A percentile compares a stretch with the other conserved stretches of the same genome.
phyloP scores from a whole-genome alignment of 306 rosid genomes.

The Pueraria montana region DNA sequence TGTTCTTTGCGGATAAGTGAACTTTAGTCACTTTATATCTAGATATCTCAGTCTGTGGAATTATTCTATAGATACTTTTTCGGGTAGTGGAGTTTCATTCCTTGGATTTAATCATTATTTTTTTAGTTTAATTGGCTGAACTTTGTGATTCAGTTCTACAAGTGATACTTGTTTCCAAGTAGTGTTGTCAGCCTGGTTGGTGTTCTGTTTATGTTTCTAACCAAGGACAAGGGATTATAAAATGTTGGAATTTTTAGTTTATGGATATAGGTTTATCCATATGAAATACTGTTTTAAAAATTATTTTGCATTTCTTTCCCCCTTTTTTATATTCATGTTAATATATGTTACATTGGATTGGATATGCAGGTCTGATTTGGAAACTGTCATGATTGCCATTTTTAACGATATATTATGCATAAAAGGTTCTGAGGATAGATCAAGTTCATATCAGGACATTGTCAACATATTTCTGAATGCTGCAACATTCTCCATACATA shows the following conservation, averaged over 20 bases:
- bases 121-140: conserved; percentile 27
- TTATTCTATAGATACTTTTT: background rate
- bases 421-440: conserved; percentile 58
- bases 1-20: conserved; percentile 5
- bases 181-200: conserved; percentile 11
- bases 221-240: conserved; percentile 6
- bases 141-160: conserved; percentile 37
- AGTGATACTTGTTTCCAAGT: conserved; percentile 3
- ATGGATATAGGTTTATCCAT: background rate
- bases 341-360: conserved; percentile 48
- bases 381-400: conserved; percentile 67
- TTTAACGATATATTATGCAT: conserved; percentile 57
- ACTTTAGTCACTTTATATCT: conserved; percentile 14
- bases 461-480: conserved; percentile 71
- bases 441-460: conserved; percentile 60
- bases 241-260: background rate
- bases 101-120: background rate
- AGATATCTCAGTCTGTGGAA: background rate
- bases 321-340: conserved; percentile 39
- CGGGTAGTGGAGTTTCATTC: conserved; percentile 24
- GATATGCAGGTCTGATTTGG: conserved; percentile 86
- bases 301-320: conserved; percentile 3
- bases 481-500: conserved; percentile 68
- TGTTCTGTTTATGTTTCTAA: conserved; percentile 25
- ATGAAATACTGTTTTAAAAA: conserved; percentile 20